Base-by-base conservation (phyloP, 2,329 filamentous ascomycete genomes). In the Trichoderma gracile region DNA sequence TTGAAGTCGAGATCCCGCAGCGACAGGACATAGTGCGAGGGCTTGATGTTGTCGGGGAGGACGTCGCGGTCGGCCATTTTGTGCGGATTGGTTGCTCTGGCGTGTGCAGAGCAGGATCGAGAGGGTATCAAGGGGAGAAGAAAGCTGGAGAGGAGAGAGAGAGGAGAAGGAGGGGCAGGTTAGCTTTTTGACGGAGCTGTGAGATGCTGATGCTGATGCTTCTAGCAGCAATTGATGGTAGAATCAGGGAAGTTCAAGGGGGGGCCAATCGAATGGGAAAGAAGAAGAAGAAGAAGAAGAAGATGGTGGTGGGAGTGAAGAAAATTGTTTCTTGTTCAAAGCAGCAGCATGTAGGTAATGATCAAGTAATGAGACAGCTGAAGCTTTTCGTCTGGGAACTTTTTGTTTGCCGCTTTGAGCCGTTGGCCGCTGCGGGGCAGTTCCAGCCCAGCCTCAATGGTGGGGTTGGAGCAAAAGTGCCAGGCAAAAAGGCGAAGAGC, bases 21-120 rank as follows among this genome's bases (percentile, higher is more conserved):
- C 63, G 89, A 92, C 69, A 99, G 82, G 72, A 86, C 82, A 79
- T 99, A 99, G 80, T 98, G 92, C 67, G 83, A 81, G 2, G 95
- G 93, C 80, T 92, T 94, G 74, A 94, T 87, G 69, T 77, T 78
- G 71, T 81, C 80, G 54, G 86, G 86, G 67, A 89, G 83, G 68
- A 86, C 81, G 66, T 89, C 86, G 74, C 86, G 81, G 76, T 88
- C 86, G 58, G 80, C 76, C 81, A 86, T 86, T 57, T 73, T 74
- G 66, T 67, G 55, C 59, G 69, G 71, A 67, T 75, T 75, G 59
- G 69, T 69, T 65, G 76, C 74, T 71, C 74, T 70, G 60, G 75
- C 74, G 69, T 75, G 76, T 64, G 73, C 74, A 50, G 76, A 78
- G 65, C 76, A 78, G 67, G 68, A 71, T 67, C 75, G 73, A 64